Base-by-base conservation (phyloP, 1,139 yeast species). In the Candida glucosophila region DNA sequence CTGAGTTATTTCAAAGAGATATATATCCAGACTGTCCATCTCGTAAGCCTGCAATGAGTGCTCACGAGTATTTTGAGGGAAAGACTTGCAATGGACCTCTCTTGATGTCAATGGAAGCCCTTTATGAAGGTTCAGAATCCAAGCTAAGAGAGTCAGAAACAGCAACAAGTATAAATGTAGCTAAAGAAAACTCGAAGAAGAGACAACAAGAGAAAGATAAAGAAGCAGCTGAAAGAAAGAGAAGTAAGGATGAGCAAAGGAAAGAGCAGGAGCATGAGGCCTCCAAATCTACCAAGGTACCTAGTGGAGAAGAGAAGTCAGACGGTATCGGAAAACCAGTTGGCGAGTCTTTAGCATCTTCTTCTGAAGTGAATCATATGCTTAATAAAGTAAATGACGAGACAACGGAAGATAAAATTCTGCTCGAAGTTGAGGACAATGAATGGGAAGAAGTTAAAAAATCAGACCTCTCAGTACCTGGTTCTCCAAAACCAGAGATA, bases 21-120 rank as follows among this genome's bases (percentile, higher is more conserved):
- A 85, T 90, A 29, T 90, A 78, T 47, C 96, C 96, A 3, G 94
- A 81, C 49, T 83, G 92, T 19, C 92, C 92, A 18, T 77, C 95
- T 3, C 67, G 61, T 22, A 67, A 73, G 40, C 78, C 96, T 2
- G 93, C 96, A 1, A 53, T 85, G 35, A 50, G 76, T 14, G 88
- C 94, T 2, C 70, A 61, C 3, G 95, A 86, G 39, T 90, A 86
- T 80, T 67, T 77, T 31, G 55, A 52, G 15, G 97, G 96, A 19
- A 77, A 85, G 49, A 67, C 68, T 17, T 77, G 78, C 17, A 74
- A 74, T 33, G 92, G 90, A 5, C 97, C 98, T 10, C 59, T 82
- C 29, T 60, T 86, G 35, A 61, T 83, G 44, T 72, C 77, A 22
- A 72, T 92, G 78, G 79, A 71, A 44, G 71, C 83, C 4, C 43